phyloP scores from a whole-genome alignment of 495 filamentous ascomycete genomes.

The Aspergillus haitiensis region DNA sequence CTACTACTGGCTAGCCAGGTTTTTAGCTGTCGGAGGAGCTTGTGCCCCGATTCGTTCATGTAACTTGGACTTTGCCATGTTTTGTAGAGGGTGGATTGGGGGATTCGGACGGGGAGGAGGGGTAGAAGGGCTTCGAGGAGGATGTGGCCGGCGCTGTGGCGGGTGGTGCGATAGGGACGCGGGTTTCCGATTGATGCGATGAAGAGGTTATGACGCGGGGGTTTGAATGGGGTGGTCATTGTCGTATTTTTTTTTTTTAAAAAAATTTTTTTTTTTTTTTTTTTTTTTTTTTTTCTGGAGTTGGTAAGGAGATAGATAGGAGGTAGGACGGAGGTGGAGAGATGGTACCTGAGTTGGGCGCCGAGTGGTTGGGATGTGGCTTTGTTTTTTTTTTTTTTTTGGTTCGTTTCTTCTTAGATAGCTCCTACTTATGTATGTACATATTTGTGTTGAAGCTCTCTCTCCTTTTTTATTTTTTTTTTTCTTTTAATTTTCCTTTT shows the following conservation, averaged over 20 bases:
- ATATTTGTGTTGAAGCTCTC: neutral
- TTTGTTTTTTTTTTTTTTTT: neutral
- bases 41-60: conserved; percentile 73
- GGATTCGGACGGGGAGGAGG: conserved; percentile 47
- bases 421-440: neutral
- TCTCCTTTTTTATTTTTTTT: neutral
- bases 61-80: conserved; percentile 66
- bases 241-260: conserved; percentile 2
- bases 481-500: neutral
- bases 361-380: no score
- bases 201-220: conserved; percentile 51
- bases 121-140: conserved; percentile 58
- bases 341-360: no score
- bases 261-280: neutral
- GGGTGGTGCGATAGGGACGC: conserved; percentile 62
- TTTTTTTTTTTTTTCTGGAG: neutral
- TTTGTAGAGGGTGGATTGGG: conserved; percentile 52
- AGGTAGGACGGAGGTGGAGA: no score
- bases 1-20: conserved; percentile 39
- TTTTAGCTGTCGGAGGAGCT: conserved; percentile 38
- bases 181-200: conserved; percentile 75
- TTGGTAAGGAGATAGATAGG: neutral
- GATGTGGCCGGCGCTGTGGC: conserved; percentile 77
- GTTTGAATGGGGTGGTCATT: conserved; percentile 8
- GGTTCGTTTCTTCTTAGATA: neutral